Evolutionary conservation across 2,329 filamentous ascomycete species (phyloP), one percentile per base, ranked within the genome.

Genomic region (Ascochyta clinopodiicola): DNA sequence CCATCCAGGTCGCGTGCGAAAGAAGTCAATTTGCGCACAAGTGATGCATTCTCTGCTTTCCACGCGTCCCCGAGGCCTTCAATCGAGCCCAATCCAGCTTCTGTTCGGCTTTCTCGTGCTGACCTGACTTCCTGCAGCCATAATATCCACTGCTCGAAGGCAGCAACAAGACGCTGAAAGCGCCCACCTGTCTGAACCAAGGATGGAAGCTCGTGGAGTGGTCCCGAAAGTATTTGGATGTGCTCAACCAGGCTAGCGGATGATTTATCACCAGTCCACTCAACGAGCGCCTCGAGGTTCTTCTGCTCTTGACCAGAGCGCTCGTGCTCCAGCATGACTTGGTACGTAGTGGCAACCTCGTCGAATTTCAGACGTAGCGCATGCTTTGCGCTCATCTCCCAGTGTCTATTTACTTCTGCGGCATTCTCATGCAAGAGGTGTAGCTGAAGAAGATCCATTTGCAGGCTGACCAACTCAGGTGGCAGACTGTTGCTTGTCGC

Each of bases 361-460:
- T 75, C 69, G 43, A 77, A 77, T 25, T 70, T 72, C 3, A 51
- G 46, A 31, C 63, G 67, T 9, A 78, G 60, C 21, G 24, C 59
- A 17, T 57, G 55, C 46, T 72, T 68, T 17, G 74, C 75, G 45
- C 68, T 75, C 10, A 57, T 36, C 38, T 74, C 67, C 75, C 75
- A 78, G 22, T 63, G 53, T 22, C 44, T 66, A 34, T 45, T 61
- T 13, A 66, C 62, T 8, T 62, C 45, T 34, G 58, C 57, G 10
- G 69, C 68, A 6, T 62, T 46, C 43, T 66, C 58, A 46, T 76
- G 75, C 15, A 78, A 49, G 9, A 77, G 50, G 51, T 75, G 69
- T 3, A 78, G 62, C 49, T 78, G 75, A 6, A 78, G 63, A 13
- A 78, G 60, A 54, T 75, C 70, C 10, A 73, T 64, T 62, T 78